These are phyloP conservation scores for Quillaja saponaria DNA, from an alignment of 306 rosid species.

Conservation along the genomic window DNA sequence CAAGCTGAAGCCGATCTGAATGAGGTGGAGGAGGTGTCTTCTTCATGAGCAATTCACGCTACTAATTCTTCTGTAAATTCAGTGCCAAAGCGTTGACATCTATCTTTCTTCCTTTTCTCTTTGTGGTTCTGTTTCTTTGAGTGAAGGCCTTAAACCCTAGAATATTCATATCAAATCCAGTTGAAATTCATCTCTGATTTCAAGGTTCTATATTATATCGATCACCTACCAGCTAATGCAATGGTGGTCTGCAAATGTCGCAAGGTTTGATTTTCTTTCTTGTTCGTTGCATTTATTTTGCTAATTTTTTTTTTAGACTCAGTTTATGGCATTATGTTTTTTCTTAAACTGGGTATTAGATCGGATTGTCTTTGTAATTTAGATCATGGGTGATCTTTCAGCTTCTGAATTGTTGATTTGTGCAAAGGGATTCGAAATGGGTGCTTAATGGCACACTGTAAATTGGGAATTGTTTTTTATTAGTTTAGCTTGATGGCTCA, in stretches of 20 bases:
- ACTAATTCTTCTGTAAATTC: conserved; percentile 1
- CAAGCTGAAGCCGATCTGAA: conserved; percentile 51
- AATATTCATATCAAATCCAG: conserved; percentile 11
- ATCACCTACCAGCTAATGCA: conserved; percentile 48
- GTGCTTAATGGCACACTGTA: conserved; percentile 12
- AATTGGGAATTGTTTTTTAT: neutral
- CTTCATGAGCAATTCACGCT: neutral
- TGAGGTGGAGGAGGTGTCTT: conserved; percentile 20
- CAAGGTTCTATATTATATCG: conserved; percentile 8
- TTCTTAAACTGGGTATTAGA: conserved; percentile 41
- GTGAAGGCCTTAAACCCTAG: conserved; percentile 23
- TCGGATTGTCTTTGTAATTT: conserved; percentile 43
- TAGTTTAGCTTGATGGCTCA: conserved; percentile 1
- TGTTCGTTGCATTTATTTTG: neutral
- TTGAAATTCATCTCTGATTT: too few relatives aligned
- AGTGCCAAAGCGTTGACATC: neutral
- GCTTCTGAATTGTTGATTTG: conserved; percentile 30
- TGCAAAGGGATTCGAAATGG: conserved; percentile 15
- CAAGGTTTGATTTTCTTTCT: conserved; percentile 55
- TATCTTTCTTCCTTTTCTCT: neutral
- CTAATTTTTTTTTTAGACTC: conserved; percentile 22
- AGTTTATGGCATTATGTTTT: conserved; percentile 24
- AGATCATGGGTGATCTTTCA: conserved; percentile 36
- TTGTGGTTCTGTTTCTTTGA: conserved; percentile 12
- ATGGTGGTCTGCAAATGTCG: conserved; percentile 99